Evolutionary conservation across 371 early-diverging fungal species (phyloP).

Genomic region (Apophysomyces elegans): DNA sequence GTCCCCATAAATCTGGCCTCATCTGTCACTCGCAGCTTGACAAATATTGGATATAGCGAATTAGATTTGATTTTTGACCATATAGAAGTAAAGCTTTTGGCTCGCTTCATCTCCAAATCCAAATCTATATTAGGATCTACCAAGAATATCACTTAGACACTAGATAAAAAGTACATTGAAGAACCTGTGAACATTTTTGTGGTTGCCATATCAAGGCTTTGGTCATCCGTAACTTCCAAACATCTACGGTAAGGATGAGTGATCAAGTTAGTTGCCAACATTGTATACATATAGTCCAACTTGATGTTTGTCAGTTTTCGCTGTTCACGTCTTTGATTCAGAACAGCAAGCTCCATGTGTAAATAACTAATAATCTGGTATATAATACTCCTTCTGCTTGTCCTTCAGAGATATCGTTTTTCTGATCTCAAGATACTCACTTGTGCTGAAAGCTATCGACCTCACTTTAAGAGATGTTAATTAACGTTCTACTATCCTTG

Average conservation of each 20-base stretch:
- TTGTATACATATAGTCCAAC: conserved; percentile 19
- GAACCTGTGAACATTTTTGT: conserved; percentile 16
- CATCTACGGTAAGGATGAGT: conserved; percentile 5
- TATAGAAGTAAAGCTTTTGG: background rate
- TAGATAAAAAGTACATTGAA: background rate
- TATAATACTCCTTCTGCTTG: conserved; percentile 14
- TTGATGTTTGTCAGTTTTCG: conserved; percentile 9
- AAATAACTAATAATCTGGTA: conserved; percentile 15
- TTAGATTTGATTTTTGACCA: conserved; percentile 17
- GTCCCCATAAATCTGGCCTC: conserved; percentile 18
- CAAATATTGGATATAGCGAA: conserved; percentile 10
- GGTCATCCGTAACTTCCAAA: conserved; percentile 19
- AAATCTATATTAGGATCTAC: conserved; percentile 12
- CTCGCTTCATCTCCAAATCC: conserved; percentile 14
- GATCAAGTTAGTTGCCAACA: background rate
- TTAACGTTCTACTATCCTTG: background rate
- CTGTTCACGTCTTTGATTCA: conserved; percentile 12
- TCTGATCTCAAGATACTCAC: background rate
- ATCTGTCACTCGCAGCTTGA: conserved; percentile 20
- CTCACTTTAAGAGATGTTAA: background rate
- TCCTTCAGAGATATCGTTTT: background rate
- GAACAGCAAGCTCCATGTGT: conserved; percentile 6
- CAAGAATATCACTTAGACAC: too few species aligned
- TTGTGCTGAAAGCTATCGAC: background rate
- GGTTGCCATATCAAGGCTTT: conserved; percentile 16